These are phyloP conservation scores for Blastocladiella emersonii DNA, from an alignment of 371 early-diverging fungal species.

Conservation along the genomic window DNA sequence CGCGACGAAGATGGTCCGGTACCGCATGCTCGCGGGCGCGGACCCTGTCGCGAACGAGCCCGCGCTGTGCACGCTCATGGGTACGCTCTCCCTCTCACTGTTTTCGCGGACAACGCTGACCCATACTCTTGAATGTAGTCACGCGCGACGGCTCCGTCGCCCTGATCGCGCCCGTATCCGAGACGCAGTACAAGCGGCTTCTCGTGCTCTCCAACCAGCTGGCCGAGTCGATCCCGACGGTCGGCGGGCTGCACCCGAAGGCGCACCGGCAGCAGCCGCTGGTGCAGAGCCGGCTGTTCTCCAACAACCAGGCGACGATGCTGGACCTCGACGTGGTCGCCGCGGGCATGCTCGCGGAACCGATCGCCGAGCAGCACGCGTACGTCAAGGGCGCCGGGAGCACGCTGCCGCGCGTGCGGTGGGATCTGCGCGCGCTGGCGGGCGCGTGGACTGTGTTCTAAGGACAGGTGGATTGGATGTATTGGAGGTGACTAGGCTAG, in stretches of 20 bases:
- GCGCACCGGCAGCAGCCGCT: slow-evolving; percentile 41
- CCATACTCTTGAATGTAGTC: slow-evolving; percentile 14
- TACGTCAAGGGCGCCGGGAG: neutral
- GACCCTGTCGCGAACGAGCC: no score
- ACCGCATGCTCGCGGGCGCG: slow-evolving; percentile 7
- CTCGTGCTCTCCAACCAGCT: slow-evolving; percentile 59
- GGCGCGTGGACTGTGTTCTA: slow-evolving; percentile 1
- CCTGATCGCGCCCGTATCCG: slow-evolving; percentile 66
- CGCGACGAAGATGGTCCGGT: slow-evolving; percentile 44
- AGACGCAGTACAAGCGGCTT: slow-evolving; percentile 77
- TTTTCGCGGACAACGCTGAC: neutral
- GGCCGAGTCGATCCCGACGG: slow-evolving; percentile 60
- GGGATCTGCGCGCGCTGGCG: neutral
- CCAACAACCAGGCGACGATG: neutral
- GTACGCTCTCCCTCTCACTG: slow-evolving; percentile 11
- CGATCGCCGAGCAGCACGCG: neutral
- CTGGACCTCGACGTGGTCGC: neutral
- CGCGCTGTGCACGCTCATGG: slow-evolving; percentile 7
- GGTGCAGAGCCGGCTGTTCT: neutral
- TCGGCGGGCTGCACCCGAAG: slow-evolving; percentile 85
- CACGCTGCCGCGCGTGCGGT: neutral
- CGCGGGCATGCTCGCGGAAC: neutral
- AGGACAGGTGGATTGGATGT: no score
- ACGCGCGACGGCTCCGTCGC: slow-evolving; percentile 56
- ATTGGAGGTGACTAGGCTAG: no score